Conservation (phyloP, 2,329 filamentous ascomycete species). For the Didymella segeticola region DNA sequence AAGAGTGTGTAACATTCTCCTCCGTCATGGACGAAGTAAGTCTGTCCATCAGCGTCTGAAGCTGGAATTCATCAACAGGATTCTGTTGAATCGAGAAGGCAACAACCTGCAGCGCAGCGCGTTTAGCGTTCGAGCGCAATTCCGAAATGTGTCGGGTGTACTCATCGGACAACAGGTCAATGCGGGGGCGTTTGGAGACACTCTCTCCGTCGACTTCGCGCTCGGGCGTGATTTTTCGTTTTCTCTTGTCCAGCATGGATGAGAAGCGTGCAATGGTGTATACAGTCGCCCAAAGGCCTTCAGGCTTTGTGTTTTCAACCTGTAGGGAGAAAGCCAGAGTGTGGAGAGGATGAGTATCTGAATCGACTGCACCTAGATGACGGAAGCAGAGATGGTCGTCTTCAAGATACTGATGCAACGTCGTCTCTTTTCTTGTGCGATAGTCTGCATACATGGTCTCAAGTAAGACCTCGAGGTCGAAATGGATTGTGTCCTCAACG, state of each 20-base stretch:
- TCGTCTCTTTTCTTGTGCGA: slow-evolving; percentile 67
- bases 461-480: slow-evolving; percentile 67
- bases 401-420: slow-evolving; percentile 61
- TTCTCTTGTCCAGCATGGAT: slow-evolving; percentile 41
- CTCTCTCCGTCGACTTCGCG: slow-evolving; percentile 31
- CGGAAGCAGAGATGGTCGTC: slow-evolving; percentile 72
- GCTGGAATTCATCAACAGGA: slow-evolving; percentile 56
- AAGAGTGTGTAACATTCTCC: slow-evolving; percentile 67
- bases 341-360: slow-evolving; percentile 33
- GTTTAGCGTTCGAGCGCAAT: slow-evolving; percentile 46
- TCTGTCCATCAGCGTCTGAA: slow-evolving; percentile 63
- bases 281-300: slow-evolving; percentile 48
- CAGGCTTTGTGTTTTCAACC: slow-evolving; percentile 35
- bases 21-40: slow-evolving; percentile 69
- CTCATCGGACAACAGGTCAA: slow-evolving; percentile 48
- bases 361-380: slow-evolving; percentile 47
- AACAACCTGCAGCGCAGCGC: slow-evolving; percentile 62
- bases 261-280: slow-evolving; percentile 50
- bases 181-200: slow-evolving; percentile 48
- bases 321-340: slow-evolving; percentile 46
- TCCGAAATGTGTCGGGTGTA: slow-evolving; percentile 49
- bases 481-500: slow-evolving; percentile 35
- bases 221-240: slow-evolving; percentile 21
- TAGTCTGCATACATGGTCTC: slow-evolving; percentile 82
- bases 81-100: slow-evolving; percentile 55